phyloP scores from a whole-genome alignment of 2,329 filamentous ascomycete species.

The Pseudocercospora crystallina region DNA sequence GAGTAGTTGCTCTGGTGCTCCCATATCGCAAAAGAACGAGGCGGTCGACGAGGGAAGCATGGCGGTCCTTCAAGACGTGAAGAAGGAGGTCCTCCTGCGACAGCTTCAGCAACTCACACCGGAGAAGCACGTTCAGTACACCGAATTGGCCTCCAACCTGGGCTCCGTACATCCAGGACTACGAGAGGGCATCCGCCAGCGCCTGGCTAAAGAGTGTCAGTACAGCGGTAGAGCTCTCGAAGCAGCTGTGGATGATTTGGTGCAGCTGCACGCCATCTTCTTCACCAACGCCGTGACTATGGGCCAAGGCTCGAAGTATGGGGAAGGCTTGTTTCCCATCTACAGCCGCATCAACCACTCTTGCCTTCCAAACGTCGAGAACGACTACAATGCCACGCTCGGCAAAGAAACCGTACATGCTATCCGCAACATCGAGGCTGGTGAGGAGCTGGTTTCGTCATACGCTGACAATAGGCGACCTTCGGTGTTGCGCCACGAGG shows the following conservation, averaged over 20 bases:
- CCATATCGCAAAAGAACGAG: too few relatives aligned
- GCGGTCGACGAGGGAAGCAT: too few relatives aligned
- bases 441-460: constrained; percentile 27
- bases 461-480: neutral
- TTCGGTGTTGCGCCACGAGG: neutral
- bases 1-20: too few relatives aligned
- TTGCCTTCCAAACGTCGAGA: constrained; percentile 29
- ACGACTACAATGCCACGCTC: constrained; percentile 19
- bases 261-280: constrained; percentile 18
- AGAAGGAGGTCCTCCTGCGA: neutral
- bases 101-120: constrained; percentile 4
- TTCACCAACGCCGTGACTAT: constrained; percentile 19
- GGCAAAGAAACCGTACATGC: constrained; percentile 28
- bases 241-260: constrained; percentile 6
- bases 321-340: constrained; percentile 16
- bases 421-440: constrained; percentile 28
- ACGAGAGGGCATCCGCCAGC: neutral
- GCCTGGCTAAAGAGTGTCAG: neutral
- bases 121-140: constrained; percentile 10
- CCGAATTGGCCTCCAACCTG: constrained; percentile 3
- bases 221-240: constrained; percentile 10
- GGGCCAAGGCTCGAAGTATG: neutral
- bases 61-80: neutral
- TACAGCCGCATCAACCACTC: constrained; percentile 29
- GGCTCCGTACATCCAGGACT: neutral